phyloP scores from a whole-genome alignment of 2,329 filamentous ascomycete species.

The Mycocentrospora acerina region DNA sequence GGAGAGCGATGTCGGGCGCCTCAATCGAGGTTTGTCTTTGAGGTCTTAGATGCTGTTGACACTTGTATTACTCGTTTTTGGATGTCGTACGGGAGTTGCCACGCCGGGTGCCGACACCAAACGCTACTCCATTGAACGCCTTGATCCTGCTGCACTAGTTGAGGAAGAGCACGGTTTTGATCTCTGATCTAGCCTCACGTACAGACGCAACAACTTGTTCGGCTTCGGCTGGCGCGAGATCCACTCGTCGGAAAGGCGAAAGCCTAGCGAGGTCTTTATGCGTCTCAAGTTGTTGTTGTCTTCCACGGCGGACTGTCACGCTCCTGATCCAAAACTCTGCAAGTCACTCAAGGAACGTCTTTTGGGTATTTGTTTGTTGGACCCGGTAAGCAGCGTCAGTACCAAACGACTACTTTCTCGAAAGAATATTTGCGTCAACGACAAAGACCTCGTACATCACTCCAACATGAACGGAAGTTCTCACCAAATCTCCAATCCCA shows the following conservation, averaged over 20 bases:
- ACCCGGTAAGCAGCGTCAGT: conserved; percentile 26
- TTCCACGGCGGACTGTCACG: conserved; percentile 38
- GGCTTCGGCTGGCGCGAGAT: conserved; percentile 38
- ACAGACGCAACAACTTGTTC: conserved; percentile 44
- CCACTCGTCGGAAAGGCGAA: conserved; percentile 62
- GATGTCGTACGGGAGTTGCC: conserved; percentile 30
- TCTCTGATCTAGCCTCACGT: conserved; percentile 42
- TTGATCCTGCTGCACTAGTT: conserved; percentile 28
- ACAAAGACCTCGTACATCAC: conserved; percentile 53
- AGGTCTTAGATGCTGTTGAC: conserved; percentile 45
- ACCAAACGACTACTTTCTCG: conserved; percentile 17
- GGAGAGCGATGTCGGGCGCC: conserved; percentile 54
- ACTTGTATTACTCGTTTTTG: conserved; percentile 9
- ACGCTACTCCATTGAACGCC: conserved; percentile 28
- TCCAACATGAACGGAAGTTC: conserved; percentile 44
- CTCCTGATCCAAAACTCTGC: conserved; percentile 37
- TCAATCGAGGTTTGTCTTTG: conserved; percentile 53
- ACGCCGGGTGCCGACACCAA: conserved; percentile 38
- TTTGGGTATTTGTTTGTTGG: conserved; percentile 23
- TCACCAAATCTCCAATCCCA: conserved; percentile 47
- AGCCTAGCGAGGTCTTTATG: conserved; percentile 56
- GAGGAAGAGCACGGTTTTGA: conserved; percentile 43
- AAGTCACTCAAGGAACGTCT: conserved; percentile 6
- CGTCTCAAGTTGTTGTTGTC: conserved; percentile 35
- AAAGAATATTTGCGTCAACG: conserved; percentile 10